Base-by-base conservation (phyloP, 164 flowering plant species). In the Aristolochia fimbriata region DNA sequence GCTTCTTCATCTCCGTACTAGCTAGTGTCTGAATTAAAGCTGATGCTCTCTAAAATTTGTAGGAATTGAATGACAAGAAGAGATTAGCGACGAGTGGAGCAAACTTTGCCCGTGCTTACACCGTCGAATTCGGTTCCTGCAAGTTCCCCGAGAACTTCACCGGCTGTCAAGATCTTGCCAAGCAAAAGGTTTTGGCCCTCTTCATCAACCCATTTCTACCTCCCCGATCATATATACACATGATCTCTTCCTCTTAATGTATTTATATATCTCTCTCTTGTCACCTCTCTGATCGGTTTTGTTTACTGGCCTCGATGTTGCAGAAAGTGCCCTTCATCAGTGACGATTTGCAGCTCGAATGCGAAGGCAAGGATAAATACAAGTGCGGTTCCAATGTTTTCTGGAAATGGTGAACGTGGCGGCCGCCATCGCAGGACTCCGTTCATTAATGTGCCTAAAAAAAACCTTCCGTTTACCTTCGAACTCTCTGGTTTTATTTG, bases 131-230 rank as follows among this genome's bases (percentile, higher is more conserved):
- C 53, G 99, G 99, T 1, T 72, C 82, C 3, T 93, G 99, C 94
- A 87, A 83, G 72, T 93, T 93, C 92, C 99, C 99, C 0, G 84
- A 90, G 73, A 93, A 93, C 81, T 93, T 90, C 88, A 93, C 97
- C 8, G 99, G 99, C 60, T 93, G 99, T 84, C 97, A 93, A 77
- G 99, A 93, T 77, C 96, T 93, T 60, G 99, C 99, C 65, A 93
- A 90, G 79, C 83, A 79, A 74, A 88, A 90, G 97, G 97, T 92
- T 52, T 2, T 31, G 47, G n/a, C 10, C 12, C 19, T 49, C 43
- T 33, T n/a, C n/a, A n/a, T n/a, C 15, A 47, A 22, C 23, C 43
- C 30, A 27, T 27, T 7, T 37, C 43, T 37, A 10, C 12, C 9
- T 37, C 1, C 43, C 1, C 12, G 12, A 37, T 37, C 8, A 5